Evolutionary conservation across 2,329 filamentous ascomycete genomes (phyloP).

Genomic region (Hysterium pulicare): DNA sequence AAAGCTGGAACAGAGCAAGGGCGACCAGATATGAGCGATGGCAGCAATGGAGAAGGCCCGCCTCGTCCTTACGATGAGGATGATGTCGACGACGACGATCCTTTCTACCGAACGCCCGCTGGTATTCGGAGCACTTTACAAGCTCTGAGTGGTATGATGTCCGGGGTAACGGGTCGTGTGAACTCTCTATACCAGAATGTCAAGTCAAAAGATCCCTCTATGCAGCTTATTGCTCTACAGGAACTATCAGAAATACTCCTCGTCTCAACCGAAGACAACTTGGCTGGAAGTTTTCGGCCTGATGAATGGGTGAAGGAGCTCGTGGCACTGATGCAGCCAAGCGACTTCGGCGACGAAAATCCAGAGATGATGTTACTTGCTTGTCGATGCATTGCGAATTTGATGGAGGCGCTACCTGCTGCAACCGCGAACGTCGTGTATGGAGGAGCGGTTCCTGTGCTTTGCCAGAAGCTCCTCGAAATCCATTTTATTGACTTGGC

Average conservation of each 20-base stretch:
- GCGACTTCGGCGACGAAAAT: slow-evolving; percentile 83
- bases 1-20: slow-evolving; percentile 23
- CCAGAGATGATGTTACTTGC: slow-evolving; percentile 96
- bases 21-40: slow-evolving; percentile 43
- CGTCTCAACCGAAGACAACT: slow-evolving; percentile 93
- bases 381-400: slow-evolving; percentile 89
- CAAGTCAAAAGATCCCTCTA: slow-evolving; percentile 75
- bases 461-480: slow-evolving; percentile 92
- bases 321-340: slow-evolving; percentile 85
- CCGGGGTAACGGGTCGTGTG: slow-evolving; percentile 74
- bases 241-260: slow-evolving; percentile 90
- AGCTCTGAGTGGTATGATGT: slow-evolving; percentile 88
- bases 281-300: slow-evolving; percentile 90
- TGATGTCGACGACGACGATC: slow-evolving; percentile 51
- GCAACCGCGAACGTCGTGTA: slow-evolving; percentile 96
- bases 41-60: slow-evolving; percentile 66
- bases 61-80: slow-evolving; percentile 50
- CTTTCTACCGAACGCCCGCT: slow-evolving; percentile 60
- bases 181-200: slow-evolving; percentile 61
- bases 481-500: slow-evolving; percentile 97
- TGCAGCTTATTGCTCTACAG: slow-evolving; percentile 88
- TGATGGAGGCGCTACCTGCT: slow-evolving; percentile 94
- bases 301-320: slow-evolving; percentile 95
- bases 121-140: slow-evolving; percentile 76
- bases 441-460: slow-evolving; percentile 88